Percentiles rank a stretch among this genome's conserved stretches.
These are phyloP conservation scores for Suillus placidus DNA, from an alignment of 768 basidiomycete species.

Conservation along the genomic window DNA sequence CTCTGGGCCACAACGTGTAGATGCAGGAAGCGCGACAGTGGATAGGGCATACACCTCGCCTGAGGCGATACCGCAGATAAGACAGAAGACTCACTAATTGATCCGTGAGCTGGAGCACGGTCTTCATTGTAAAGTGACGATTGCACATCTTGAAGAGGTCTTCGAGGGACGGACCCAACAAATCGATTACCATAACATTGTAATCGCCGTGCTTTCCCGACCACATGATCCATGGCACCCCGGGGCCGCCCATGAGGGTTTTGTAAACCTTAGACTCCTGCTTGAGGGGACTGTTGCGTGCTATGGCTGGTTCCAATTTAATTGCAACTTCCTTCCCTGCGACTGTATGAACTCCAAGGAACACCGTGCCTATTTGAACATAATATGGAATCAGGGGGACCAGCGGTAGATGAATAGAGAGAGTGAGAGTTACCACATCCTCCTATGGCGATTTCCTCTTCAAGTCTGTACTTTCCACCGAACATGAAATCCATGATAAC, in stretches of 20 bases:
- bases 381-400: conserved; percentile 17
- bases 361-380: conserved; percentile 63
- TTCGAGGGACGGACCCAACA: conserved; percentile 88
- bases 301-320: conserved; percentile 71
- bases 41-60: background rate
- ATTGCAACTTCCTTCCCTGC: conserved; percentile 86
- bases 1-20: background rate
- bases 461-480: conserved; percentile 76
- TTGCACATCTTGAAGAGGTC: conserved; percentile 90
- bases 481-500: conserved; percentile 46
- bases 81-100: conserved; percentile 70
- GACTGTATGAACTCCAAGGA: conserved; percentile 75
- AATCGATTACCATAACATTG: conserved; percentile 97
- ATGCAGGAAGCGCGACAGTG: background rate
- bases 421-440: conserved; percentile 59
- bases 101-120: conserved; percentile 90
- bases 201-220: conserved; percentile 90
- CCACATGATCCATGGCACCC: conserved; percentile 92
- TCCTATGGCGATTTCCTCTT: conserved; percentile 80
- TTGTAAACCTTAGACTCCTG: conserved; percentile 94
- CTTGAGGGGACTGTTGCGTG: conserved; percentile 66
- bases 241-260: conserved; percentile 84
- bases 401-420: background rate
- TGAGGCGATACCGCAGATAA: background rate
- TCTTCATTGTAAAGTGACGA: conserved; percentile 92